Percentiles rank a stretch among this genome's conserved stretches.
Evolutionary conservation across 495 filamentous ascomycete genomes (phyloP).

Genomic region (Rostrohypoxylon terebratum): DNA sequence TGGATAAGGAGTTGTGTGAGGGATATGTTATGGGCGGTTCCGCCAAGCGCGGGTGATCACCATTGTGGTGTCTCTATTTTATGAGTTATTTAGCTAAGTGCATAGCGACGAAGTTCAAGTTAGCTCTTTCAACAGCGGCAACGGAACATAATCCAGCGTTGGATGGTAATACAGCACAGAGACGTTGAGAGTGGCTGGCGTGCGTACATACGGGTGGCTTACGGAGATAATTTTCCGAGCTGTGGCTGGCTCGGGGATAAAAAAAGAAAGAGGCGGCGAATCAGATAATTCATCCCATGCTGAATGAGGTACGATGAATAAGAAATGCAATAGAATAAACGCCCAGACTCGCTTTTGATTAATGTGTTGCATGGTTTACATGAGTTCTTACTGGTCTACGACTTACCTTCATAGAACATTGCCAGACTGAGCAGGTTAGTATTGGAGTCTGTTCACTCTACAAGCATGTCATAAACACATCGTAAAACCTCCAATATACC

Average conservation of each 20-base stretch:
- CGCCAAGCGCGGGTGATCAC: neutral
- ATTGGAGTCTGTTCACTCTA: neutral
- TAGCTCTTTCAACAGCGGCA: slow-evolving; percentile 17
- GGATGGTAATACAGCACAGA: neutral
- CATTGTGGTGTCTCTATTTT: neutral
- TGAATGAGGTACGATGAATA: neutral
- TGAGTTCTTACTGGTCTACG: neutral
- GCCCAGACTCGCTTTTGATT: neutral
- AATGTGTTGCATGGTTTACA: neutral
- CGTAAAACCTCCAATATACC: neutral
- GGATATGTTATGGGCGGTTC: neutral
- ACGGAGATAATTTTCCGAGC: neutral
- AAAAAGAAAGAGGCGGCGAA: neutral
- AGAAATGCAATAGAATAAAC: neutral
- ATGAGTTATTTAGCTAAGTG: neutral
- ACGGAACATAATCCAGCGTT: neutral
- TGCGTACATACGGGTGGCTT: neutral
- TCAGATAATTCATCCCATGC: slow-evolving; percentile 9
- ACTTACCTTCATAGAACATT: neutral
- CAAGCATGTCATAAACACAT: neutral
- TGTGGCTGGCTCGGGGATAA: neutral
- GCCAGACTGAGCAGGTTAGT: neutral
- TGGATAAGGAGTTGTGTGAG: neutral
- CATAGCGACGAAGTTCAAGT: neutral
- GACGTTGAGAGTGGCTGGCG: neutral